phyloP scores from a whole-genome alignment of 192 early-diverging fungal genomes.

The Backusella liffmaniae region DNA sequence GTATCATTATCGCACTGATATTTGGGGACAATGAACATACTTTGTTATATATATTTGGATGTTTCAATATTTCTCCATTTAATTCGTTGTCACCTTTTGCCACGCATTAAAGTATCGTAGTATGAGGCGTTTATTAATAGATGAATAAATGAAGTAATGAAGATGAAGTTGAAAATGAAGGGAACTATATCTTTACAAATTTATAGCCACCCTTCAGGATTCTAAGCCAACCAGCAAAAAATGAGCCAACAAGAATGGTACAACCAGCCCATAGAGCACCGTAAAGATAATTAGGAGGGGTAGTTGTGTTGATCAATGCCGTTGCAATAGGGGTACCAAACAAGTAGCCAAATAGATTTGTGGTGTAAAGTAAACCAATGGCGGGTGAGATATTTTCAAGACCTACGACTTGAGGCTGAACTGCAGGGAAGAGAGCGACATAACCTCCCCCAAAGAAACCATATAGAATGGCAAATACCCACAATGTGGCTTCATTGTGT shows the following conservation, averaged over 20 bases:
- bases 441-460: conserved; percentile 51
- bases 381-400: conserved; percentile 35
- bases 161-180: background rate
- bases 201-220: conserved; percentile 23
- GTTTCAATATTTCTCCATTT: no score
- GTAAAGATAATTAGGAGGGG: conserved; percentile 12
- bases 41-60: no score
- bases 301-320: conserved; percentile 23
- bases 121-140: background rate
- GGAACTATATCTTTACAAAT: conserved; percentile 4
- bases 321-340: conserved; percentile 42
- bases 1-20: no score
- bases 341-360: conserved; percentile 45
- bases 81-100: no score
- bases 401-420: conserved; percentile 38
- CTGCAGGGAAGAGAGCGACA: conserved; percentile 38
- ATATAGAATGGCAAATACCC: conserved; percentile 41
- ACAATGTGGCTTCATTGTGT: conserved; percentile 33
- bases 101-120: background rate
- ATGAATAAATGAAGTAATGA: background rate
- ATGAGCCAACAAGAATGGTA: conserved; percentile 16
- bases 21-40: no score
- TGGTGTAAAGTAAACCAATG: conserved; percentile 38
- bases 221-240: conserved; percentile 22
- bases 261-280: conserved; percentile 21